These are phyloP conservation scores for Leersia perrieri DNA, from an alignment of 176 grass and related monocot species.

Conservation along the genomic window DNA sequence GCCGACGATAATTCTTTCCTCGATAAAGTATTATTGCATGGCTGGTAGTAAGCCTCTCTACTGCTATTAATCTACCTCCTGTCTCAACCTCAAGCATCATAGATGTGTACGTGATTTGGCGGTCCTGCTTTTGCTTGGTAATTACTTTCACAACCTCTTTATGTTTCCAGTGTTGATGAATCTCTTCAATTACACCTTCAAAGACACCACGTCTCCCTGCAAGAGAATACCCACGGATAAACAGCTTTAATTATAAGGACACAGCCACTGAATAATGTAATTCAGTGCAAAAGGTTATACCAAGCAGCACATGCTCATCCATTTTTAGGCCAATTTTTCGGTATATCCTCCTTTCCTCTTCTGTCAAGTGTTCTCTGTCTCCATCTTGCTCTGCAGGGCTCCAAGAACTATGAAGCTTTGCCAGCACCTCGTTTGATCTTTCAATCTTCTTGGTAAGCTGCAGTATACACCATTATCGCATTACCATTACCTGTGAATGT, in stretches of 20 bases:
- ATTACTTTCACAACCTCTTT: conserved; percentile 90
- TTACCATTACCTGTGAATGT: conserved; percentile 5
- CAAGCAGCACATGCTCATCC: conserved; percentile 67
- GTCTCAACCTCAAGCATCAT: conserved; percentile 73
- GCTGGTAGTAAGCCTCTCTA: conserved; percentile 63
- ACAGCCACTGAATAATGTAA: neutral
- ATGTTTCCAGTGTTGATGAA: conserved; percentile 95
- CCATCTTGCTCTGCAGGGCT: conserved; percentile 43
- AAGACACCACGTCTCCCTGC: conserved; percentile 88
- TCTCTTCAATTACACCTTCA: conserved; percentile 77
- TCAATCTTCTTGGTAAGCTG: conserved; percentile 83
- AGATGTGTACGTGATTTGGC: conserved; percentile 62
- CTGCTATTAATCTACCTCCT: conserved; percentile 61
- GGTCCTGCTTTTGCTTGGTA: conserved; percentile 55
- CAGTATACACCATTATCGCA: conserved; percentile 1
- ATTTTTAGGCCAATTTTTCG: conserved; percentile 69
- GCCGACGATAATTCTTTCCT: conserved; percentile 74
- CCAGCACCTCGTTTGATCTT: conserved; percentile 61
- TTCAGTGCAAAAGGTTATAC: conserved; percentile 28
- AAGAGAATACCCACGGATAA: conserved; percentile 6
- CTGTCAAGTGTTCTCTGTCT: conserved; percentile 75
- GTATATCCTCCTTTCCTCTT: conserved; percentile 72
- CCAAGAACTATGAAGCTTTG: conserved; percentile 60
- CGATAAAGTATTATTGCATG: conserved; percentile 89
- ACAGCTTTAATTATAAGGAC: neutral